Evolutionary conservation across 2,329 filamentous ascomycete genomes (phyloP).

Genomic region (Falciphora oryzae): DNA sequence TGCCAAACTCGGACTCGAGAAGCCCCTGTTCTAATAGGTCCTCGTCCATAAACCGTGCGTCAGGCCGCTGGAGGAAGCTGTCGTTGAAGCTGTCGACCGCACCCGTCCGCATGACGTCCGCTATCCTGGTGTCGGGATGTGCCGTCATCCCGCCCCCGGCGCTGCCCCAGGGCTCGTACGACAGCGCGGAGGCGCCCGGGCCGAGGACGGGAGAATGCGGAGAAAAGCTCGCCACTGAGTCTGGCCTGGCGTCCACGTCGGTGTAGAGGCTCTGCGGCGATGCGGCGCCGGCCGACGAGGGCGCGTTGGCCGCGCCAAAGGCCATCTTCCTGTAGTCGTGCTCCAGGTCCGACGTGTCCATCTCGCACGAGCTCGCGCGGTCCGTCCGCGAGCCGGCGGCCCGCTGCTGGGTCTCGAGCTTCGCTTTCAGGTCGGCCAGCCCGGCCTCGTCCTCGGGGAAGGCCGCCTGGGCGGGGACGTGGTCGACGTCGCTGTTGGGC

Average conservation of each 20-base stretch:
- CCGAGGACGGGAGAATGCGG: slow-evolving; percentile 20
- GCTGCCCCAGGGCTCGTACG: not conserved
- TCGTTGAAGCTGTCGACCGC: not conserved
- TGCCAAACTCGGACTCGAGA: slow-evolving; percentile 41
- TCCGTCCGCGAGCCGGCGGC: slow-evolving; percentile 29
- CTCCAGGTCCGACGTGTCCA: slow-evolving; percentile 51
- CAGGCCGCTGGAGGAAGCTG: slow-evolving; percentile 14
- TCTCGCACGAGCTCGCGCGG: slow-evolving; percentile 48
- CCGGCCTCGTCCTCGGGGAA: slow-evolving; percentile 58
- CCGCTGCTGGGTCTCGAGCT: slow-evolving; percentile 44
- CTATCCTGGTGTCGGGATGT: too few relatives aligned
- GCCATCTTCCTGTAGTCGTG: slow-evolving; percentile 46
- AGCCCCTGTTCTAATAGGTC: slow-evolving; percentile 44
- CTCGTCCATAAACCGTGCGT: slow-evolving; percentile 35
- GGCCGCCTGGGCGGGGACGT: slow-evolving; percentile 47
- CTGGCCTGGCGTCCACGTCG: slow-evolving; percentile 33
- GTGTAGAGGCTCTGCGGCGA: slow-evolving; percentile 49
- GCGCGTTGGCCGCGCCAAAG: slow-evolving; percentile 32
- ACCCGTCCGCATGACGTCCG: not conserved
- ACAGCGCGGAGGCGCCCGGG: not conserved
- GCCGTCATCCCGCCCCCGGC: too few relatives aligned
- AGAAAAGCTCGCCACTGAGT: slow-evolving; percentile 16
- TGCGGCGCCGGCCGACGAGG: slow-evolving; percentile 34
- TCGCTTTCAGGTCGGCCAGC: slow-evolving; percentile 48
- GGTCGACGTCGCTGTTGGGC: slow-evolving; percentile 53